These are phyloP conservation scores for Suhomyces sp. DNA, from an alignment of 805 yeast genomes.

Conservation along the genomic window DNA sequence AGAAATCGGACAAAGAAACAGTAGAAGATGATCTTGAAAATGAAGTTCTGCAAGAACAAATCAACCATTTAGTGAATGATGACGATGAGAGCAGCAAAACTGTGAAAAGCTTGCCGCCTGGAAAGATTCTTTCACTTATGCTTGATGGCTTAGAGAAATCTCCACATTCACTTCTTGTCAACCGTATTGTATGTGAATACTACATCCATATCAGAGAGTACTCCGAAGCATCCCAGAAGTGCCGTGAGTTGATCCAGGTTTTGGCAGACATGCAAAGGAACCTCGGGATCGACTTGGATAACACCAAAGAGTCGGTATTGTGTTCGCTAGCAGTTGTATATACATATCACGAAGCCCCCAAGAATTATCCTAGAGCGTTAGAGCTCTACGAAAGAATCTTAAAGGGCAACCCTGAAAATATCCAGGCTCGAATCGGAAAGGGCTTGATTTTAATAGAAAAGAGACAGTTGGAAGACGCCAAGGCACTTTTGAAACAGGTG, in stretches of 20 bases:
- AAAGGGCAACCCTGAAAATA: slow-evolving; percentile 34
- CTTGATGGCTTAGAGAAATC: slow-evolving; percentile 46
- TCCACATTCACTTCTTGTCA: slow-evolving; percentile 51
- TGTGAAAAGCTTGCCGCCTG: slow-evolving; percentile 35
- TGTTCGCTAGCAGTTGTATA: slow-evolving; percentile 71
- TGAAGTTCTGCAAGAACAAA: slow-evolving; percentile 4
- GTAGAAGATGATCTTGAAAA: slow-evolving; percentile 13
- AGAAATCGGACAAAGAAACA: slow-evolving; percentile 13
- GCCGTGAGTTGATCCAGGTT: slow-evolving; percentile 56
- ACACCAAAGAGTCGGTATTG: slow-evolving; percentile 57
- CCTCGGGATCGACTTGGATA: slow-evolving; percentile 45
- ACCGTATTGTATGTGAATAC: slow-evolving; percentile 61
- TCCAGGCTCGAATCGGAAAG: slow-evolving; percentile 74
- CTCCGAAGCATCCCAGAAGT: slow-evolving; percentile 55
- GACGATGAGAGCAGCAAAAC: neutral
- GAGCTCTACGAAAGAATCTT: slow-evolving; percentile 66
- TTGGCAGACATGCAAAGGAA: slow-evolving; percentile 47
- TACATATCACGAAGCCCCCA: slow-evolving; percentile 87
- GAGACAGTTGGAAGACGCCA: slow-evolving; percentile 55
- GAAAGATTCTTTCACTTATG: slow-evolving; percentile 49
- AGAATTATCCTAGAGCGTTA: slow-evolving; percentile 73
- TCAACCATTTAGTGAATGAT: slow-evolving; percentile 6
- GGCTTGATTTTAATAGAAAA: slow-evolving; percentile 73
- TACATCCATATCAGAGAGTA: slow-evolving; percentile 62
- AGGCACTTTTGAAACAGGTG: slow-evolving; percentile 49